These are phyloP conservation scores for Pseudopediastrum boryanum DNA, from an alignment of 139 green algal species.

Conservation along the genomic window DNA sequence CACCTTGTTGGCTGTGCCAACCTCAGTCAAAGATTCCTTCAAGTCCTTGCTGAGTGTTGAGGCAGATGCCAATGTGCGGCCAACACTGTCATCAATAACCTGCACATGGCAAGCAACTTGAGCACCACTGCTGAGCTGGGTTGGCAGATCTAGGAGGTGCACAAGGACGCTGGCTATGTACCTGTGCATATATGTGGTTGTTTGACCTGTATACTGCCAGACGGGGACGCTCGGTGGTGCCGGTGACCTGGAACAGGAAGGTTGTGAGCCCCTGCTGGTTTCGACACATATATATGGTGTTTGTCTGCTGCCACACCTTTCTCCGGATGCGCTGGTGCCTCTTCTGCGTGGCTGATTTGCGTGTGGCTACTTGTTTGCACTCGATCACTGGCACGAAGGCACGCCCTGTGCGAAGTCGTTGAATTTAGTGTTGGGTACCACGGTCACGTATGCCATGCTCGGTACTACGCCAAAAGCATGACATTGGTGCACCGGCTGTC, in stretches of 20 bases:
- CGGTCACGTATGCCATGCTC: not conserved
- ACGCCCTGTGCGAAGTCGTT: conserved; percentile 21
- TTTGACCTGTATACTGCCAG: conserved; percentile 96
- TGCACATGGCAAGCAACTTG: conserved; percentile 37
- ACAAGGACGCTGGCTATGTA: conserved; percentile 31
- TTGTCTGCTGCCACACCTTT: conserved; percentile 55
- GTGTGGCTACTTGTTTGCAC: conserved; percentile 8
- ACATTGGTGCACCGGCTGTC: not conserved
- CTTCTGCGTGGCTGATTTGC: conserved; percentile 53
- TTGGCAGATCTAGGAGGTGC: not conserved
- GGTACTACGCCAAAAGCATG: not conserved
- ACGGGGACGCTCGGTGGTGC: conserved; percentile 88
- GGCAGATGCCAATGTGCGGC: conserved; percentile 82
- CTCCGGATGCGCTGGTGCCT: conserved; percentile 68
- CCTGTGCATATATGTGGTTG: conserved; percentile 98
- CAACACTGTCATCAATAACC: conserved; percentile 91
- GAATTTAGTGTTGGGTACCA: not conserved
- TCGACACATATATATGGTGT: not conserved
- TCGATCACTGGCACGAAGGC: conserved; percentile 29
- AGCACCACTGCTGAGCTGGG: not conserved
- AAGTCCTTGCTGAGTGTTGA: conserved; percentile 81
- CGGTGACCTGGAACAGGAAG: conserved; percentile 73
- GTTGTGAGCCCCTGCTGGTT: too few relatives aligned
- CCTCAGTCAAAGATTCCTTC: too few relatives aligned
- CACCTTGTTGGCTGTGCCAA: conserved; percentile 70